Percentiles rank a stretch among this genome's conserved stretches.
phyloP scores from a whole-genome alignment of 2,329 filamentous ascomycete species.

The Fusarium sp. region DNA sequence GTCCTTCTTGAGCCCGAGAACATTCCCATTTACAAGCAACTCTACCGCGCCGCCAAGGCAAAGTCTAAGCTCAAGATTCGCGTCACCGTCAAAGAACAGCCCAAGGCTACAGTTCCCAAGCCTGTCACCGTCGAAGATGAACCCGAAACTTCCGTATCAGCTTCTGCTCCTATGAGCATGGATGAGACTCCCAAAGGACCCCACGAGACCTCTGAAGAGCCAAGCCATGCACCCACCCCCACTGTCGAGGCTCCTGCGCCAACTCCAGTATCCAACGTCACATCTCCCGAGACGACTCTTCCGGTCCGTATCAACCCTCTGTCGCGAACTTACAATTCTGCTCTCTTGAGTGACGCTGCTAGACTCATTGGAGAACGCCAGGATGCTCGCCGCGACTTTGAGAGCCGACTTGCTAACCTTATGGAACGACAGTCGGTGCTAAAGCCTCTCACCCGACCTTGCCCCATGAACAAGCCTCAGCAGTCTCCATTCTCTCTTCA shows the following conservation, averaged over 20 bases:
- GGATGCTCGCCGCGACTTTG: slow-evolving; percentile 45
- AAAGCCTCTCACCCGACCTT: slow-evolving; percentile 1
- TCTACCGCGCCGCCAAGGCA: slow-evolving; percentile 95
- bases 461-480: slow-evolving; percentile 1
- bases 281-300: slow-evolving; percentile 38
- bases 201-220: slow-evolving; percentile 26
- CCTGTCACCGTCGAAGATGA: slow-evolving; percentile 66
- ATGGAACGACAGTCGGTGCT: slow-evolving; percentile 42
- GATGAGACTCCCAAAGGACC: slow-evolving; percentile 36
- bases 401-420: slow-evolving; percentile 45
- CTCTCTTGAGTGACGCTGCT: slow-evolving; percentile 47
- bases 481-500: slow-evolving; percentile 17
- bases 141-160: slow-evolving; percentile 48
- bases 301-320: slow-evolving; percentile 43
- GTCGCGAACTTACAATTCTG: slow-evolving; percentile 46
- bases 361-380: slow-evolving; percentile 41
- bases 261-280: slow-evolving; percentile 27
- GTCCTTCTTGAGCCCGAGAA: slow-evolving; percentile 84
- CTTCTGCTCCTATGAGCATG: slow-evolving; percentile 14
- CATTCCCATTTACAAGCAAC: slow-evolving; percentile 90
- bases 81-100: slow-evolving; percentile 63
- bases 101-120: slow-evolving; percentile 49
- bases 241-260: slow-evolving; percentile 38
- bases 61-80: slow-evolving; percentile 97
- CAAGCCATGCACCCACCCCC: slow-evolving; percentile 33